Base-by-base conservation (phyloP, 306 rosid species). In the Begonia loranthoides region DNA sequence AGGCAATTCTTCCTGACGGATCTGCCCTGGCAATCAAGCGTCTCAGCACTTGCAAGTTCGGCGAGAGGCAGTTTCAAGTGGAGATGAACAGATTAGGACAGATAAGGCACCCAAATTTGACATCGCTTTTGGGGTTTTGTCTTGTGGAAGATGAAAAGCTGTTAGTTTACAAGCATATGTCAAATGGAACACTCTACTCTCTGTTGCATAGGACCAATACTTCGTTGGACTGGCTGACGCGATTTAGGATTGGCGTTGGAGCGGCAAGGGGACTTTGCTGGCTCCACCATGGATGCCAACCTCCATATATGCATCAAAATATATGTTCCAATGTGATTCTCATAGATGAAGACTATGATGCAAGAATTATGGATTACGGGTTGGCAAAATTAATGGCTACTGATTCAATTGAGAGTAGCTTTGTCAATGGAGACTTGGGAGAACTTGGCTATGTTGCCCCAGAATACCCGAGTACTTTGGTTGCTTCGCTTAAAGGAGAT, bases 381-480 rank as follows among this genome's bases (percentile, higher is more conserved):
- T 77, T 86, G 14, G 93, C 95, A 1, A 72, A 79, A 71, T 85
- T 86, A 6, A 71, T 75, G 81, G 59, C 76, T 0, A 66, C 83
- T 15, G 86, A 82, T 21, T 17, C 81, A 10, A 63, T 57, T 15
- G 87, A 64, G 34, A 67, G 88, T 53, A 68, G 76, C 66, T 82
- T 63, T 11, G 77, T 77, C 55, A 77, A 65, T 36, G 93, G 93
- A 4, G 93, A 86, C 65, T 71, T 82, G 68, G 95, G 95, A 61
- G 95, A 86, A 57, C 77, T 86, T 1, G 95, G 95, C 5, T 86
- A 86, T 60, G 79, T 86, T 12, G 95, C 93, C n/a, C 95, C 95
- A 0, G 95, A 86, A 66, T 82, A 82, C 65, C 62, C 86, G 0
- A 74, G 88, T 22, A 86, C 93, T 1, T 14, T 82, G 63, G 71